Conservation (phyloP, 2,329 filamentous ascomycete species). For the Venturiaceae sp. region DNA sequence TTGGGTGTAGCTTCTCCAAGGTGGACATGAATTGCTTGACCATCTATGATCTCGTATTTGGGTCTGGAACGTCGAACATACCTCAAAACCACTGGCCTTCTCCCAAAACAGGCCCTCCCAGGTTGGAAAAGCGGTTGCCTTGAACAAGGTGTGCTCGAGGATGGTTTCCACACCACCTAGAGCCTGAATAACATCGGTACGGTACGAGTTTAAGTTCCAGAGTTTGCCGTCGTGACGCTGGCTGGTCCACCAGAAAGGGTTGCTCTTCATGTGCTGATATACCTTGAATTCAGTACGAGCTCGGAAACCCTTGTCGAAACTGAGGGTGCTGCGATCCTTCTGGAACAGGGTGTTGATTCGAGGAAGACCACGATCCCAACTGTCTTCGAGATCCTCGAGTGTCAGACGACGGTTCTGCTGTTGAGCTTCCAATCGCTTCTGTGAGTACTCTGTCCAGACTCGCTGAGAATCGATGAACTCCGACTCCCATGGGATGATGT, state of each 20-base stretch:
- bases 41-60: constrained; percentile 39
- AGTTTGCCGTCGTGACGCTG: constrained; percentile 94
- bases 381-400: constrained; percentile 92
- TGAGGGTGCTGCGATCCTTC: constrained; percentile 92
- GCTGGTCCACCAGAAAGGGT: constrained; percentile 99
- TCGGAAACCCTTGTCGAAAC: constrained; percentile 97
- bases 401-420: constrained; percentile 94
- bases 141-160: constrained; percentile 91
- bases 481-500: constrained; percentile 98
- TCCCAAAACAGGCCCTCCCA: constrained; percentile 98
- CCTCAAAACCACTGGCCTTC: constrained; percentile 18
- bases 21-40: constrained; percentile 39
- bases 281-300: constrained; percentile 94
- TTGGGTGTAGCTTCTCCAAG: constrained; percentile 42
- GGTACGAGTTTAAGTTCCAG: constrained; percentile 93
- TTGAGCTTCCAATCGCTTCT: constrained; percentile 93
- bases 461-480: constrained; percentile 98
- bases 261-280: constrained; percentile 98
- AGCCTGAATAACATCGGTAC: constrained; percentile 94
- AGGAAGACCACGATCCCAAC: constrained; percentile 94
- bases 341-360: constrained; percentile 99
- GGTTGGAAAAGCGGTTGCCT: constrained; percentile 89
- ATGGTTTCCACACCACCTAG: constrained; percentile 96
- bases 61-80: too few species aligned
- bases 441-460: constrained; percentile 98